Percentiles rank a stretch among this genome's conserved stretches.
Evolutionary conservation across 768 basidiomycete species (phyloP).

Genomic region (Scleroderma bovista): DNA sequence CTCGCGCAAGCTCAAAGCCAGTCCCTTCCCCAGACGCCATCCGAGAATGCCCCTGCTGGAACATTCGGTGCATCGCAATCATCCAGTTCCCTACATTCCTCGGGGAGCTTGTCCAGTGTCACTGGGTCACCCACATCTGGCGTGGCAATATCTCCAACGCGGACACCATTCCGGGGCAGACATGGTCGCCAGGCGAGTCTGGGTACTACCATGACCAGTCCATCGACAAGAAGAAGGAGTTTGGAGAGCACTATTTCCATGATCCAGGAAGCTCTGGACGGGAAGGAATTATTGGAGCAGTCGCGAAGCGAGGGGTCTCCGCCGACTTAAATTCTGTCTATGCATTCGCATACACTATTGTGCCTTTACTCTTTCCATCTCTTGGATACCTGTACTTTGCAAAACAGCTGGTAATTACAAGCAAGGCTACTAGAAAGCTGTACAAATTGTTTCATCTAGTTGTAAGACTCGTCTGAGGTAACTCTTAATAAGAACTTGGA

Average conservation of each 20-base stretch:
- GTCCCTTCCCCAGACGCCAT: conserved; percentile 51
- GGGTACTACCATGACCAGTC: conserved; percentile 89
- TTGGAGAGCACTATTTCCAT: conserved; percentile 94
- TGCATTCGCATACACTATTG: not conserved
- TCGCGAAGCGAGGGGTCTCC: not conserved
- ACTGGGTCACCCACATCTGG: conserved; percentile 27
- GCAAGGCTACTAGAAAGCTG: no score
- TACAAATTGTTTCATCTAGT: no score
- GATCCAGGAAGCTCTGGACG: conserved; percentile 90
- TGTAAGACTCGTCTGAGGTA: no score
- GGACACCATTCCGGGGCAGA: conserved; percentile 57
- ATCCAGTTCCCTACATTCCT: conserved; percentile 19
- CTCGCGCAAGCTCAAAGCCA: conserved; percentile 32
- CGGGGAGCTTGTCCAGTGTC: conserved; percentile 15
- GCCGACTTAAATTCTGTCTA: not conserved
- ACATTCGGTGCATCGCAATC: conserved; percentile 31
- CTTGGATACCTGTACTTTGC: not conserved
- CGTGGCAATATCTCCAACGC: conserved; percentile 42
- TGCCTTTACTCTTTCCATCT: not conserved
- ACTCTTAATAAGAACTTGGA: no score
- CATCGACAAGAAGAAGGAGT: conserved; percentile 86
- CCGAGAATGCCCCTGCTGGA: conserved; percentile 36
- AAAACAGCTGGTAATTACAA: no score
- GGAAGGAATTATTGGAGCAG: conserved; percentile 38
- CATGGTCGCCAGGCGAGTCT: conserved; percentile 51